Base-by-base conservation (phyloP, 1,284 basidiomycete species). In the Fomitiporia mediterranea region DNA sequence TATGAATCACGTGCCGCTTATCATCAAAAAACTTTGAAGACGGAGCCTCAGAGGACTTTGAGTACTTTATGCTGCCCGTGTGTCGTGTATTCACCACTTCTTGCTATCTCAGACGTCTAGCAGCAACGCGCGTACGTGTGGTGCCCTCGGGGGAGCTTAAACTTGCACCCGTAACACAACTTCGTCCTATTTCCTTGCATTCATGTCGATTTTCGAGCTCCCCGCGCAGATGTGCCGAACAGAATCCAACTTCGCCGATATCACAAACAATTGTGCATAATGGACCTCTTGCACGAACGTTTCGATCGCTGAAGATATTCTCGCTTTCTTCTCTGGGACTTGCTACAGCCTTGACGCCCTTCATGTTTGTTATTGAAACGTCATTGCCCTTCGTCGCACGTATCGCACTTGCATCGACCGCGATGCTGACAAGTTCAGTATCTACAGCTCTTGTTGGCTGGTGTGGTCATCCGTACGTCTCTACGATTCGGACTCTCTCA, bases 301-400 rank as follows among this genome's bases (percentile, higher is more conserved):
- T 91, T 71, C 79, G 82, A 44, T 80, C 83, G 6, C 77, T 92
- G 55, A 94, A 94, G 67, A 70, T 91, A 23, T 93, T 94, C 17
- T 94, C 91, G 7, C 71, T 94, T 2, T 81, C 83, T 40, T 92
- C 91, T 1, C 77, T 94, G 50, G 77, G 77, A 3, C 78, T 93
- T 46, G 86, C 89, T n/a, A 70, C 75, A 52, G 74, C 81, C 2
- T 73, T 94, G 63, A 77, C 87, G 0, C 91, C 91, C 1, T 81
- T 94, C 69, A 81, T 95, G 57, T 86, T 94, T 67, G 68, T 91
- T 43, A 77, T 92, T 57, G 89, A 92, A 59, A 89, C 88, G 4
- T 79, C 80, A 25, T 76, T 95, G 13, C 87, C 89, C 0, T 65
- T 80, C 38, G 76, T 78, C 17, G 91, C 86, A 0, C 81, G 91